Percentiles rank a stretch among this genome's conserved stretches.
Conservation (phyloP, 306 rosid species). For the Myrica gale region DNA sequence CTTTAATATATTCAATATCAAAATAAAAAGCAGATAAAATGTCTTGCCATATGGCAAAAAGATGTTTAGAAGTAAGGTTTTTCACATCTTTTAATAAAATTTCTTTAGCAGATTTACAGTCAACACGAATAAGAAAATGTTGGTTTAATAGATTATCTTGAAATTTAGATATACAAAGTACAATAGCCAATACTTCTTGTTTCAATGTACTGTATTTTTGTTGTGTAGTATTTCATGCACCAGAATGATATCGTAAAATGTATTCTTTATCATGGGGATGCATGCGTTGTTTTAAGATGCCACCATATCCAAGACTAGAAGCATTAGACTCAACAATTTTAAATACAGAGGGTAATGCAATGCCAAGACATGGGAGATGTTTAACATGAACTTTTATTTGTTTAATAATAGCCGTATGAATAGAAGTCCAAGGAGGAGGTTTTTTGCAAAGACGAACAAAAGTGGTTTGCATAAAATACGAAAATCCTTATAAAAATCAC, state of each 20-base stretch:
- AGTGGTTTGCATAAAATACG: too few relatives aligned
- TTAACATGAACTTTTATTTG: background rate
- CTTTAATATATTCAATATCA: background rate
- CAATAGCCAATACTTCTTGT: background rate
- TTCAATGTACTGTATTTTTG: background rate
- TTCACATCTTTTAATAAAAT: background rate
- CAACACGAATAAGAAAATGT: background rate
- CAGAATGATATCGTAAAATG: background rate
- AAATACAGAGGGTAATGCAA: background rate
- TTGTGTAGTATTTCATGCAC: background rate
- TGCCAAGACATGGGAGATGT: background rate
- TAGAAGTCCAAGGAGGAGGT: background rate
- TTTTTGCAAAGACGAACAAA: too few relatives aligned
- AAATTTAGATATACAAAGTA: background rate
- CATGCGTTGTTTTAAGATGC: too few relatives aligned
- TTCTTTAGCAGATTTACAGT: background rate
- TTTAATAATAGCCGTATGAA: background rate
- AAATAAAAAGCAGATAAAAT: background rate
- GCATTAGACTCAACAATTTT: background rate
- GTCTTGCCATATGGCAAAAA: background rate
- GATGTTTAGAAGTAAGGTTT: background rate
- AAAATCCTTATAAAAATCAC: too few relatives aligned
- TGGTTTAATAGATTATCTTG: background rate
- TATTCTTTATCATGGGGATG: background rate
- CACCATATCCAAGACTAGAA: background rate